A percentile compares a stretch with the other conserved stretches of the same genome.
Evolutionary conservation across 2,329 filamentous ascomycete species (phyloP).

Genomic region (Pyrenochaeta sp.): DNA sequence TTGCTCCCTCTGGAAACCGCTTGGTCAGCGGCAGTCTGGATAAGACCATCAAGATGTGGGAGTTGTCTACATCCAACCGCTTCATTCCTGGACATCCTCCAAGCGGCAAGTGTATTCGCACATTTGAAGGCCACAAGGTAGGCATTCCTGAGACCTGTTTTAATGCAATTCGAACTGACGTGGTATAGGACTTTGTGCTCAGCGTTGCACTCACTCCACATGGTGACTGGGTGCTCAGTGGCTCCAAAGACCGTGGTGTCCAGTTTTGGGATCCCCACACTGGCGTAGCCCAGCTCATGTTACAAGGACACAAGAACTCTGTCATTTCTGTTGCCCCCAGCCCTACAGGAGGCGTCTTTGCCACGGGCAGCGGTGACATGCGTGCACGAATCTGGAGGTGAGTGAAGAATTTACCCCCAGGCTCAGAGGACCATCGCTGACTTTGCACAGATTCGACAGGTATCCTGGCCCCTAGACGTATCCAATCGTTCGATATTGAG

Average conservation of each 20-base stretch:
- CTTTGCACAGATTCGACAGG: constrained; percentile 38
- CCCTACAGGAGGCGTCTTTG: constrained; percentile 86
- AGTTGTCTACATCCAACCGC: constrained; percentile 76
- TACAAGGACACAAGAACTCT: constrained; percentile 98
- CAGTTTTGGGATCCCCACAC: constrained; percentile 98
- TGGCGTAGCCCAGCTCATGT: constrained; percentile 94
- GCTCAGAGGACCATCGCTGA: constrained; percentile 13
- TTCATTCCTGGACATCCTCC: constrained; percentile 75
- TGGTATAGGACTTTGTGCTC: constrained; percentile 87
- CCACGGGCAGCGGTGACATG: constrained; percentile 97
- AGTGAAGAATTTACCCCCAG: constrained; percentile 12
- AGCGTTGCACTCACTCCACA: constrained; percentile 95
- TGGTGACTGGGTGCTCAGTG: constrained; percentile 93
- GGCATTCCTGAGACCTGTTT: constrained; percentile 29
- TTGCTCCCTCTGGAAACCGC: constrained; percentile 90
- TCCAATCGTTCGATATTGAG: not conserved
- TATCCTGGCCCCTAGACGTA: constrained; percentile 41
- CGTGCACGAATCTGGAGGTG: constrained; percentile 96
- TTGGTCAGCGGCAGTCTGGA: constrained; percentile 95
- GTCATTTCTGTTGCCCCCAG: constrained; percentile 97
- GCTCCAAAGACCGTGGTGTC: constrained; percentile 95
- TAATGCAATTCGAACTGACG: constrained; percentile 3
- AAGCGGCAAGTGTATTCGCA: constrained; percentile 92
- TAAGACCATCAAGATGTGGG: constrained; percentile 99
- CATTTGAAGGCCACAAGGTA: constrained; percentile 95